Evolutionary conservation across 2,329 filamentous ascomycete genomes (phyloP).

Genomic region (Xylaria hypoxylon): DNA sequence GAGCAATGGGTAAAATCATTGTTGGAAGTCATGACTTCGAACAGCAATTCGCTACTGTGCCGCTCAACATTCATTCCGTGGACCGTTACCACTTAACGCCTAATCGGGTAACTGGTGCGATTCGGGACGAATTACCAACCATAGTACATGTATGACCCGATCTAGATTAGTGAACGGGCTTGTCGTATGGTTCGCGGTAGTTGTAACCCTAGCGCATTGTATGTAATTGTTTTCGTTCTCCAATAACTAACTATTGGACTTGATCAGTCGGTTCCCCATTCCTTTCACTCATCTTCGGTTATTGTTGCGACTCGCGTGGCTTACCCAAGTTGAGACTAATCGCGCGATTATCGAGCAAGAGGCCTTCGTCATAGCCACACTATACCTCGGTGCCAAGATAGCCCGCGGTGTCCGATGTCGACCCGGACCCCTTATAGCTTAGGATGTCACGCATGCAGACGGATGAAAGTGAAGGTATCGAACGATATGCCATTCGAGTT

Average conservation of each 20-base stretch:
- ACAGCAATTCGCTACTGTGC: not conserved
- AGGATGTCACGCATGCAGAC: constrained; percentile 32
- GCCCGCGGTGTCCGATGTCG: constrained; percentile 9
- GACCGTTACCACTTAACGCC: not conserved
- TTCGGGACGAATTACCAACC: constrained; percentile 20
- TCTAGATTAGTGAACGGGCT: constrained; percentile 15
- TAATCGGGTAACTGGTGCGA: constrained; percentile 30
- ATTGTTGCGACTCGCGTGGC: constrained; percentile 21
- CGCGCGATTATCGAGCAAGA: not conserved
- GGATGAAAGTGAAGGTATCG: constrained; percentile 37
- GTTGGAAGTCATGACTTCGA: not conserved
- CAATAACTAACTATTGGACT: not conserved
- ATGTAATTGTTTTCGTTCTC: not conserved
- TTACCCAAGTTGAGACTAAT: not conserved
- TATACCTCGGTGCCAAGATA: not conserved
- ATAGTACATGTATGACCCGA: not conserved
- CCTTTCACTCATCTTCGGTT: constrained; percentile 9
- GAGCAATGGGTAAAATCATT: not conserved
- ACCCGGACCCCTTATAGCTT: constrained; percentile 29
- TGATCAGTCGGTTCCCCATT: not conserved
- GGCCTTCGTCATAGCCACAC: not conserved
- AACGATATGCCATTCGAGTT: not conserved
- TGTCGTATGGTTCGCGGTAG: not conserved
- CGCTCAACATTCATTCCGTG: not conserved
- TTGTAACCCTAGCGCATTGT: not conserved